Base-by-base conservation (phyloP, 2,329 filamentous ascomycete genomes). In the Botrytis deweyae region DNA sequence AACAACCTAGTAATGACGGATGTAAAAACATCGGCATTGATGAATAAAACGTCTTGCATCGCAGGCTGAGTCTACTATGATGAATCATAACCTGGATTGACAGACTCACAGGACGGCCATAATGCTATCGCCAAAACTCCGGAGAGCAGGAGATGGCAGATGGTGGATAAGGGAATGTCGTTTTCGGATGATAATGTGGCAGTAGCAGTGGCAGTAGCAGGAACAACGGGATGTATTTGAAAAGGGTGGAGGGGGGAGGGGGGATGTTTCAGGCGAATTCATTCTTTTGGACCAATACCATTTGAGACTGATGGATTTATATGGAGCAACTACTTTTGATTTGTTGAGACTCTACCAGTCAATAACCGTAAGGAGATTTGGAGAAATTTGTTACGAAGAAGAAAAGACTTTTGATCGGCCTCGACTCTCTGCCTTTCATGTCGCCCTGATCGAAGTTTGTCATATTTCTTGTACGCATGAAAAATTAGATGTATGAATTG, bases 261-360 rank as follows among this genome's bases (percentile, higher is more conserved):
- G 52, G 70, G 25, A 55, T 72, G 70, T 72, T 61, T 72, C 70
- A 72, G 70, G 70, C 62, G 62, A 72, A 59, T 42, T 33, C 40
- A 68, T 68, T 52, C 49, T 33, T 33, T n/a, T 36, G 22, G 36
- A 40, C 69, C 58, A 71, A 64, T 64, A 46, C 38, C 16, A 44
- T 55, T 63, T 10, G 59, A 63, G 61, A n/a, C 25, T 2, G n/a
- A 40, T n/a, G 36, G 4, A 18, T n/a, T 40, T 42, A 22, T 63
- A 63, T n/a, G 38, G 36, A 40, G 36, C 40, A n/a, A 52, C 40
- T 42, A 46, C 29, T 36, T 25, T 18, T 42, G 61, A 63, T 63
- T 63, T 63, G 38, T n/a, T 63, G 38, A 40, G 6, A 58, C n/a
- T 29, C 20, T 16, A 29, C n/a, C 20, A 33, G 42, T 52, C 33